Evolutionary conservation across 371 early-diverging fungal species (phyloP).

Genomic region (Mucor circinelloides): DNA sequence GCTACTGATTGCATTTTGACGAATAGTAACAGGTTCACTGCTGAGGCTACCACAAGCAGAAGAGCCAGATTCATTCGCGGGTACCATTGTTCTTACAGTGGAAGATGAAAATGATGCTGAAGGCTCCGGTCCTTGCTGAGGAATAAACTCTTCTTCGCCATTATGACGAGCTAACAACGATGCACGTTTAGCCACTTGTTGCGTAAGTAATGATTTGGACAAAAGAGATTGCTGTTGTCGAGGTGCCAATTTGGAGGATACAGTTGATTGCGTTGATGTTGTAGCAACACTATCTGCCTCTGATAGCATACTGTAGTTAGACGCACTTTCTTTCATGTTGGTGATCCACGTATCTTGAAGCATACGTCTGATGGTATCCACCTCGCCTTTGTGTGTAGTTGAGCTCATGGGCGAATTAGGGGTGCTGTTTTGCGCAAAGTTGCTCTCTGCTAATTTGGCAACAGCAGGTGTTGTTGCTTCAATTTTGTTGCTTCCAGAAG

Average conservation of each 20-base stretch:
- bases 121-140: constrained; percentile 21
- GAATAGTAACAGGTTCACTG: constrained; percentile 1
- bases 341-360: constrained; percentile 37
- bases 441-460: neutral
- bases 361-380: constrained; percentile 34
- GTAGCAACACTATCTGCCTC: constrained; percentile 9
- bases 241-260: neutral
- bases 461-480: neutral
- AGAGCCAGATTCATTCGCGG: constrained; percentile 7
- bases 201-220: constrained; percentile 18
- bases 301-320: constrained; percentile 22
- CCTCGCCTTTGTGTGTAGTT: constrained; percentile 15
- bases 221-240: constrained; percentile 13
- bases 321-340: constrained; percentile 25
- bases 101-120: constrained; percentile 31
- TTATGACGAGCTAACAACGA: constrained; percentile 1
- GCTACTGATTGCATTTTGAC: constrained; percentile 12
- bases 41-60: neutral
- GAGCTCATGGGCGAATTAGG: neutral
- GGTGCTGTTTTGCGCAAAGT: neutral
- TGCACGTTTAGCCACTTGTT: constrained; percentile 15
- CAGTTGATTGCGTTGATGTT: neutral
- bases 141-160: neutral
- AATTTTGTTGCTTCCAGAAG: neutral
- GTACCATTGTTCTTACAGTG: constrained; percentile 24